Percentiles rank a stretch among this genome's conserved stretches.
Evolutionary conservation across 1,284 basidiomycete genomes (phyloP).

Genomic region (Trichosporon sp.): DNA sequence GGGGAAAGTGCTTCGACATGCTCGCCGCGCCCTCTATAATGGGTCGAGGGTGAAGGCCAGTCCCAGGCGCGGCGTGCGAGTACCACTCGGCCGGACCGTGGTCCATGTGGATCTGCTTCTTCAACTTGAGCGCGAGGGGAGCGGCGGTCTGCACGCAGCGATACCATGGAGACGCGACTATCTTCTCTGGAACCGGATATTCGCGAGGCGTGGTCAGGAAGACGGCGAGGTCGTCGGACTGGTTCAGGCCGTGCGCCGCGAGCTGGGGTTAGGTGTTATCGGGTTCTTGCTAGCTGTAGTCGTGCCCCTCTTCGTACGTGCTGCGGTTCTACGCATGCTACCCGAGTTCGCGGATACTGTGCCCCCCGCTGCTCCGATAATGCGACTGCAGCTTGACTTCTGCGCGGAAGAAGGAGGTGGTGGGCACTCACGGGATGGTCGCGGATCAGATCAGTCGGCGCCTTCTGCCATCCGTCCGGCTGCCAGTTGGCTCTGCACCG

Average conservation of each 20-base stretch:
- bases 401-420: too few species aligned
- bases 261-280: constrained; percentile 40
- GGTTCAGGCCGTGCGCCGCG: constrained; percentile 57
- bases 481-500: constrained; percentile 22
- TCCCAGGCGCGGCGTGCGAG: constrained; percentile 26
- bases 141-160: constrained; percentile 60
- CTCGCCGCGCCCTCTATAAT: constrained; percentile 31
- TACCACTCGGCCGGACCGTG: constrained; percentile 31
- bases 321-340: too few species aligned
- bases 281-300: too few species aligned
- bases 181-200: constrained; percentile 47
- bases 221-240: constrained; percentile 45
- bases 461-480: constrained; percentile 41
- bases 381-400: too few species aligned
- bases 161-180: constrained; percentile 57
- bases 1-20: constrained; percentile 46
- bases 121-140: constrained; percentile 49
- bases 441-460: constrained; percentile 57
- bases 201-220: constrained; percentile 44
- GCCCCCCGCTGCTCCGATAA: background rate
- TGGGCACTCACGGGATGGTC: constrained; percentile 56
- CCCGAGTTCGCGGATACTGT: too few species aligned
- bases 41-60: constrained; percentile 54
- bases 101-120: constrained; percentile 20
- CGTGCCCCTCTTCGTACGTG: too few species aligned